Evolutionary conservation across 2,329 filamentous ascomycete species (phyloP), one percentile per base, ranked within the genome.

Genomic region (Aspergillus ustus): DNA sequence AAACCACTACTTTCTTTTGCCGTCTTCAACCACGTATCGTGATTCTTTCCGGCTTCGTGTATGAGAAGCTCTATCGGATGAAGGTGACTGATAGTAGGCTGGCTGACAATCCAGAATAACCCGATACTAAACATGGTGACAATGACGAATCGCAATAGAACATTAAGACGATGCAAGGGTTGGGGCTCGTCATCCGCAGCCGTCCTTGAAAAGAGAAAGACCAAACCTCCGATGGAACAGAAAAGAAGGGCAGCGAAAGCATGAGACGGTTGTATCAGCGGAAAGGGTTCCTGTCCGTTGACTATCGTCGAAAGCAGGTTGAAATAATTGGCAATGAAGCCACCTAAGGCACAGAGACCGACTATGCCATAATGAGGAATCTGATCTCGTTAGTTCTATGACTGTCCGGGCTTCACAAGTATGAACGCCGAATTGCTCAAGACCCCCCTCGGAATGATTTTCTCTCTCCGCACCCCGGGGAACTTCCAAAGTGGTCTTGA

Each of bases 51-150:
- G 17, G 81, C 84, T 19, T 83, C 73, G 50, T 82, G 80, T 29
- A 87, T 83, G 19, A 88, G 76, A 40, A 80, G 69, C 56, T 85
- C 82, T 53, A 88, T 86, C 0, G 86, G 85, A 68, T 88, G 85
- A 43, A 78, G 77, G 19, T 75, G 72, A 19, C 78, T 69, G 25
- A 75, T 66, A 19, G 75, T 74, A 22, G 75, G 77, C 57, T 80
- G 79, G 31, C 77, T 74, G 29, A 78, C 72, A 52, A 74, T 77
- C 7, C 82, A 71, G 40, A 74, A 70, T 3, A 80, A 63, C 61
- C 78, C 77, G 64, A 82, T 58, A n/a, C 77, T 69, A 49, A 83
- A 73, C 1, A 84, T 67, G 4, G 80, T 44, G 6, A 80, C 58
- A 19, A 83, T 70, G 4, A 77, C 31, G 11, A 76, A 54, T 54